A percentile compares a stretch with the other conserved stretches of the same genome.
These are phyloP conservation scores for Kazachstania psychrophila DNA, from an alignment of 805 yeast species.

Conservation along the genomic window DNA sequence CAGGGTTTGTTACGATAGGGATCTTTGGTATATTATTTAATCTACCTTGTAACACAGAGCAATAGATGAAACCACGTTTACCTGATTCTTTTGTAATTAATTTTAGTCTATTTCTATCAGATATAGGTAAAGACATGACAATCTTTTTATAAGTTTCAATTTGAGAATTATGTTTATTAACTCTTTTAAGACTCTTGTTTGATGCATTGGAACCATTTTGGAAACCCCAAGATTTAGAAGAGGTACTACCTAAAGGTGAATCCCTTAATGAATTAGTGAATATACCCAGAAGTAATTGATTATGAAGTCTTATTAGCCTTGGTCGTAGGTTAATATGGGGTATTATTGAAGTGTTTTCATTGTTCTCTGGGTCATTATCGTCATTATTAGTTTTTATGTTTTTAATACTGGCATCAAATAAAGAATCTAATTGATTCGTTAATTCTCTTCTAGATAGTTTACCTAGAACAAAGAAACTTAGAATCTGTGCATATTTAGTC, in stretches of 20 bases:
- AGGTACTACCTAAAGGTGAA: slow-evolving; percentile 61
- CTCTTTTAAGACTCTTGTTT: slow-evolving; percentile 34
- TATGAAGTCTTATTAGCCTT: slow-evolving; percentile 45
- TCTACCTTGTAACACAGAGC: slow-evolving; percentile 59
- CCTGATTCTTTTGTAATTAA: slow-evolving; percentile 77
- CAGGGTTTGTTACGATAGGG: slow-evolving; percentile 47
- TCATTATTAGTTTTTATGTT: background rate
- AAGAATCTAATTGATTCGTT: slow-evolving; percentile 45
- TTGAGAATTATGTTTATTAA: slow-evolving; percentile 50
- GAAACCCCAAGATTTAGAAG: slow-evolving; percentile 53
- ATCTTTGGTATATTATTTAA: slow-evolving; percentile 59
- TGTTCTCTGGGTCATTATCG: background rate
- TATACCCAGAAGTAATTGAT: slow-evolving; percentile 70
- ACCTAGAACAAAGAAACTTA: slow-evolving; percentile 70
- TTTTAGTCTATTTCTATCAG: slow-evolving; percentile 79
- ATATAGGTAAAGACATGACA: slow-evolving; percentile 73
- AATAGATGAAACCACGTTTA: slow-evolving; percentile 62
- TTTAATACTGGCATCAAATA: slow-evolving; percentile 31
- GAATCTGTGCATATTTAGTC: slow-evolving; percentile 76
- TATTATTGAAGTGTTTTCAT: background rate
- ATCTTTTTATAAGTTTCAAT: slow-evolving; percentile 76
- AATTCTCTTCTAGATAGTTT: slow-evolving; percentile 71
- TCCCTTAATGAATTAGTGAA: slow-evolving; percentile 78
- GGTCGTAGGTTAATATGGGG: slow-evolving; percentile 4
- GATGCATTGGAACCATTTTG: slow-evolving; percentile 38